A percentile compares a stretch with the other conserved stretches of the same genome.
phyloP scores from a whole-genome alignment of 116 monocot genomes.

The Zostera marina region DNA sequence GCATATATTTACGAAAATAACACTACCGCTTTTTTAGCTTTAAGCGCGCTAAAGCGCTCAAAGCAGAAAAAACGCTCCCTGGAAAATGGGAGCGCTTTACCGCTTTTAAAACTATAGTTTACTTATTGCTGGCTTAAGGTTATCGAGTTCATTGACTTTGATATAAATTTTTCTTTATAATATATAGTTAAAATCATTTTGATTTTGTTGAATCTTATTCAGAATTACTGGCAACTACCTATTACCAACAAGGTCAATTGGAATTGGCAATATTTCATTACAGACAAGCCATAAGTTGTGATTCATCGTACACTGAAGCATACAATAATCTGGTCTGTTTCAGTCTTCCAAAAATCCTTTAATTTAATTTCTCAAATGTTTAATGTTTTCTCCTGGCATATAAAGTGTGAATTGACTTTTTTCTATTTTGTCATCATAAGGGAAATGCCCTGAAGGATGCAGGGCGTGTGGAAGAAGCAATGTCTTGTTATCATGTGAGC shows the following conservation, averaged over 20 bases:
- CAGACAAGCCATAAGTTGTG: constrained; percentile 74
- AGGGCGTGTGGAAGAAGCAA: constrained; percentile 82
- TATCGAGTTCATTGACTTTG: neutral
- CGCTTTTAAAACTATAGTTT: no score
- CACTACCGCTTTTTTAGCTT: no score
- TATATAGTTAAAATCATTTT: neutral
- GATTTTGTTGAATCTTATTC: neutral
- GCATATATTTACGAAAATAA: no score
- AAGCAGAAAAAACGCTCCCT: no score
- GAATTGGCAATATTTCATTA: constrained; percentile 89
- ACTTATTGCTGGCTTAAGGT: neutral
- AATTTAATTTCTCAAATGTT: neutral
- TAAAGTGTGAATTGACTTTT: neutral
- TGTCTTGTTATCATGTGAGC: constrained; percentile 60
- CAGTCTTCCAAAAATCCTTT: neutral
- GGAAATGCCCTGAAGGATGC: constrained; percentile 95
- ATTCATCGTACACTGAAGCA: constrained; percentile 82
- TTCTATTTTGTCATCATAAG: constrained; percentile 13
- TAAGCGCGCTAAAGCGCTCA: no score
- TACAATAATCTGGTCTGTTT: constrained; percentile 85
- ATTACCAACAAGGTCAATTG: constrained; percentile 89
- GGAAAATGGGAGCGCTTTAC: no score
- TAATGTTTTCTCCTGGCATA: neutral
- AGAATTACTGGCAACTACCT: constrained; percentile 16
- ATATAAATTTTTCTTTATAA: neutral